Percentiles rank a stretch among this genome's conserved stretches.
phyloP scores from a whole-genome alignment of 768 basidiomycete genomes.

The Xerocomellus chrysenteron region DNA sequence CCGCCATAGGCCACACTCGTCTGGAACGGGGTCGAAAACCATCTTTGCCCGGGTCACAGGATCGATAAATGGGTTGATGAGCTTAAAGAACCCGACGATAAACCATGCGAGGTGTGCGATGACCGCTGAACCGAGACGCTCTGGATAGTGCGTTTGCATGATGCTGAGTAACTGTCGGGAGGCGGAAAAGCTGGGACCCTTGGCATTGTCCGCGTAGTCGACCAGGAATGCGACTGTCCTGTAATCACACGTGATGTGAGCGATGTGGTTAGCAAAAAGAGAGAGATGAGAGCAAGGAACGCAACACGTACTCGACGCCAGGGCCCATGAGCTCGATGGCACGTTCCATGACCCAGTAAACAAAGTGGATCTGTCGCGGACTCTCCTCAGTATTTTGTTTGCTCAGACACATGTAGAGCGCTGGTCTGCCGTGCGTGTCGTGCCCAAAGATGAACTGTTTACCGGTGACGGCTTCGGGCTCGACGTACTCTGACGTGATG shows the following conservation, averaged over 20 bases:
- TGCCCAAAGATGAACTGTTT: conserved; percentile 80
- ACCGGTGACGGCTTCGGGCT: conserved; percentile 80
- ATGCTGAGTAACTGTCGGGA: conserved; percentile 52
- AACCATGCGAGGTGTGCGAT: conserved; percentile 83
- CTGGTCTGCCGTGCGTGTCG: conserved; percentile 64
- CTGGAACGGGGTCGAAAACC: conserved; percentile 62
- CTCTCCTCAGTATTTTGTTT: conserved; percentile 78
- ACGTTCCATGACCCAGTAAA: conserved; percentile 78
- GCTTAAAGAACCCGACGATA: conserved; percentile 69
- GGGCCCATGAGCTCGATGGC: conserved; percentile 74
- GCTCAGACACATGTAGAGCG: conserved; percentile 62
- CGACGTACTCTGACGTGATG: conserved; percentile 61
- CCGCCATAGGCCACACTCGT: conserved; percentile 27
- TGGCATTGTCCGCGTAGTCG: conserved; percentile 73
- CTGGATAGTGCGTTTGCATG: conserved; percentile 82
- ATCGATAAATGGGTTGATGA: conserved; percentile 81
- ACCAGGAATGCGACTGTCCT: conserved; percentile 73
- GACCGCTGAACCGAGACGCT: conserved; percentile 73
- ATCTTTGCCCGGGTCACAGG: conserved; percentile 76
- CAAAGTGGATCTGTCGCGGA: conserved; percentile 66
- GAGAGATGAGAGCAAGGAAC: neutral
- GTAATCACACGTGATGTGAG: neutral
- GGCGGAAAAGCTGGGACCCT: conserved; percentile 46
- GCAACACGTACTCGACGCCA: conserved; percentile 67
- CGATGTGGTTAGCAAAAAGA: neutral